Evolutionary conservation across 2,329 filamentous ascomycete species (phyloP).

Genomic region (Arthrobotrys iridis): DNA sequence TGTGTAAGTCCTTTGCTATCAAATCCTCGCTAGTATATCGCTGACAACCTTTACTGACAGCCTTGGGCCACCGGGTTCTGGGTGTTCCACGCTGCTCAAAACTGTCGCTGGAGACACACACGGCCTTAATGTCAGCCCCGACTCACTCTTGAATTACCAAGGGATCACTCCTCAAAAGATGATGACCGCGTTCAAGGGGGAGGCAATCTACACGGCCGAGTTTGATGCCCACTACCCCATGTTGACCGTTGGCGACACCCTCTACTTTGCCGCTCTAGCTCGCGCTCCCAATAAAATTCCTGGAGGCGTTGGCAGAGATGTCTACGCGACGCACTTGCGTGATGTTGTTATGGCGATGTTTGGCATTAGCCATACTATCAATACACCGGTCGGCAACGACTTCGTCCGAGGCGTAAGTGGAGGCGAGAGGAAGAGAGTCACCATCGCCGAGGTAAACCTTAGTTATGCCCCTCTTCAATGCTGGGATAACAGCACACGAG

Average conservation of each 20-base stretch:
- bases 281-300: slow-evolving; percentile 72
- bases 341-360: slow-evolving; percentile 81
- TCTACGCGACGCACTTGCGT: slow-evolving; percentile 72
- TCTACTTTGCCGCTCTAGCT: slow-evolving; percentile 79
- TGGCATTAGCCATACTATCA: slow-evolving; percentile 76
- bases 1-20: slow-evolving; percentile 1
- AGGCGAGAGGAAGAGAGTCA: slow-evolving; percentile 76
- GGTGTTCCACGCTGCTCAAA: slow-evolving; percentile 28
- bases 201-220: slow-evolving; percentile 87
- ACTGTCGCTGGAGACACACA: slow-evolving; percentile 81
- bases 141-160: slow-evolving; percentile 82
- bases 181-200: slow-evolving; percentile 80
- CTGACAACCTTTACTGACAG: neutral
- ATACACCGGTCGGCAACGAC: slow-evolving; percentile 79
- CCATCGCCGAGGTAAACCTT: slow-evolving; percentile 71
- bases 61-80: slow-evolving; percentile 59
- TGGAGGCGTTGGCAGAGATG: slow-evolving; percentile 67
- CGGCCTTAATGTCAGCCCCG: slow-evolving; percentile 76
- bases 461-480: slow-evolving; percentile 71
- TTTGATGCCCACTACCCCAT: slow-evolving; percentile 83
- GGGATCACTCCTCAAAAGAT: slow-evolving; percentile 72
- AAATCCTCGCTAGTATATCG: neutral
- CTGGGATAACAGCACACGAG: slow-evolving; percentile 78
- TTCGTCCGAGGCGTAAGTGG: slow-evolving; percentile 78
- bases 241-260: slow-evolving; percentile 79